Base-by-base conservation (phyloP, 148 eudicot genomes). In the Pouteria glomerata region DNA sequence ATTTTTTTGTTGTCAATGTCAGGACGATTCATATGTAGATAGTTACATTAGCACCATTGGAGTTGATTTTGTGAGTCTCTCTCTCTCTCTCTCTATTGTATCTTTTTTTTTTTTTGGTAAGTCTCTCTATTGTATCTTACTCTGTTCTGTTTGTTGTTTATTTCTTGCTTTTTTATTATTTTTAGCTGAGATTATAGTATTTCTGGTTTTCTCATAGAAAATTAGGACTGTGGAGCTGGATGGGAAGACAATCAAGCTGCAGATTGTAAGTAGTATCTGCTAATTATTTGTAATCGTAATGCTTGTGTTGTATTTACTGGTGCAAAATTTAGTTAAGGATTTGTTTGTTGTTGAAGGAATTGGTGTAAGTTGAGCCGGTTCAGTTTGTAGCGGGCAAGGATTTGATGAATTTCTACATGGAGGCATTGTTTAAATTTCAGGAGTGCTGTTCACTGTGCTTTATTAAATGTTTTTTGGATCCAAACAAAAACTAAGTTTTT, bases 1-100 rank as follows among this genome's bases (percentile, higher is more conserved):
- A 7, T 50, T 10, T 24, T 8, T n/a, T 48, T 67, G 11, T 47
- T 78, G 48, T 39, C 70, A 23, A 16, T 76, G 79, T 70, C 80
- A 90, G 96, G 96, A 90, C 74, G 93, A 88, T 76, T 86, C 91
- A 1, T 90, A 90, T 70, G 93, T 90, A 44, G 97, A 90, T 63
- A 90, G 97, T 81, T 90, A 90, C 83, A 90, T 88, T 57, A 90
- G 97, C 82, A 90, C 97, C 31, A 91, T 91, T 63, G 97, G 97
- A 55, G 97, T 91, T 78, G 97, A 91, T 82, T 91, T 91, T 68
- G 97, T 91, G 66, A 83, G 93, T 82, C 69, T 44, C 15, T 44
- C 51, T 63, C 37, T 45, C 69, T 47, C 7, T 47, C 39, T 42
- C 2, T 0, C 15, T 30, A 8, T n/a, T n/a, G n/a, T n/a, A n/a